Evolutionary conservation across 805 yeast genomes (phyloP).

Genomic region (Candida mattraensis): DNA sequence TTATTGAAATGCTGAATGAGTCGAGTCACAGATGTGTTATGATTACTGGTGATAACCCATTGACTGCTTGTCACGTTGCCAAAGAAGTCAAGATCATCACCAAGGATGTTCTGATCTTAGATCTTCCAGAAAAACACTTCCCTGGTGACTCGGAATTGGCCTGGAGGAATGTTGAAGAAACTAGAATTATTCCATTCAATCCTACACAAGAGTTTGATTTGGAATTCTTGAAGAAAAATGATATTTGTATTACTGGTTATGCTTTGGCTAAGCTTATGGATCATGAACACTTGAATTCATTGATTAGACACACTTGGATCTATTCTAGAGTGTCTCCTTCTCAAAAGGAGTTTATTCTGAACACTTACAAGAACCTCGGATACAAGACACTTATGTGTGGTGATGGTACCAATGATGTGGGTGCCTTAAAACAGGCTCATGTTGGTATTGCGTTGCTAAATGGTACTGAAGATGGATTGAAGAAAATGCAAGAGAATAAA

Average conservation of each 20-base stretch:
- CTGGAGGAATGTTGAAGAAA: constrained; percentile 85
- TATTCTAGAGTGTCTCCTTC: constrained; percentile 96
- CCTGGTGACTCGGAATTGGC: constrained; percentile 55
- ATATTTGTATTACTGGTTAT: constrained; percentile 90
- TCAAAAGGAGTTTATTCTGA: constrained; percentile 90
- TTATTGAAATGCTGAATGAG: constrained; percentile 89
- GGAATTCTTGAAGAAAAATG: constrained; percentile 61
- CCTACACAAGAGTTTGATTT: constrained; percentile 57
- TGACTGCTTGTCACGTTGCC: constrained; percentile 98
- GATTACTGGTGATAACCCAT: constrained; percentile 99
- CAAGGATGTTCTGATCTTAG: constrained; percentile 81
- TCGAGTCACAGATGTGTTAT: constrained; percentile 93
- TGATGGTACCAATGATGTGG: constrained; percentile 99
- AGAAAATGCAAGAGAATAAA: constrained; percentile 80
- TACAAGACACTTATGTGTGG: constrained; percentile 98
- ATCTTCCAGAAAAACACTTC: constrained; percentile 74
- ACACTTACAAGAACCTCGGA: constrained; percentile 80
- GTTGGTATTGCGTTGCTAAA: constrained; percentile 97
- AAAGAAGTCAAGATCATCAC: constrained; percentile 86
- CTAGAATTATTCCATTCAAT: constrained; percentile 64
- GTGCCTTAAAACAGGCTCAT: constrained; percentile 98
- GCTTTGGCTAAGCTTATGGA: constrained; percentile 69
- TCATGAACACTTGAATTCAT: constrained; percentile 66
- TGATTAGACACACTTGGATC: constrained; percentile 91
- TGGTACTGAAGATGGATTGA: constrained; percentile 93